These are phyloP conservation scores for Ustilago trichophora DNA, from an alignment of 1,284 basidiomycete genomes.

Conservation along the genomic window DNA sequence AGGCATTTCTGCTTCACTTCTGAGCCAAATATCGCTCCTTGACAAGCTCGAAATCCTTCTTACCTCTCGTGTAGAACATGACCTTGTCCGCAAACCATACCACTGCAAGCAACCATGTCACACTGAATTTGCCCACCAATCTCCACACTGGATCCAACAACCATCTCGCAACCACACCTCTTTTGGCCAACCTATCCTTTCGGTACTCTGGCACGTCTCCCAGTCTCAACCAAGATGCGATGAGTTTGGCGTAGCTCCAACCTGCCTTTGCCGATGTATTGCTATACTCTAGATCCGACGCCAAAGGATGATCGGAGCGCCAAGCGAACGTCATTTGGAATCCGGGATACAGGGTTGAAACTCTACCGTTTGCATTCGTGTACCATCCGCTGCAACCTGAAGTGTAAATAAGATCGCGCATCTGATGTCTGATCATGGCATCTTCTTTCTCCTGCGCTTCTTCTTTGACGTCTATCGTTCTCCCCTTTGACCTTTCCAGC, in stretches of 20 bases:
- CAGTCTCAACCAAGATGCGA: conserved; percentile 12
- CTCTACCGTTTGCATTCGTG: conserved; percentile 22
- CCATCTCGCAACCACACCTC: neutral
- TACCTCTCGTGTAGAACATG: conserved; percentile 18
- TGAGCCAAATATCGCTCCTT: conserved; percentile 8
- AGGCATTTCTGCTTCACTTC: neutral
- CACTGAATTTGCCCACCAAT: neutral
- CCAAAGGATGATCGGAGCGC: conserved; percentile 28
- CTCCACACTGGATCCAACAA: neutral
- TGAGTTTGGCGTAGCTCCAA: conserved; percentile 20
- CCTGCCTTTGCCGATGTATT: conserved; percentile 4
- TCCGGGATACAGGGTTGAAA: conserved; percentile 27
- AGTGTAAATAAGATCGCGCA: conserved; percentile 36
- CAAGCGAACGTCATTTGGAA: conserved; percentile 33
- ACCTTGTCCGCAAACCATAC: conserved; percentile 16
- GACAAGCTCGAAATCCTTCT: conserved; percentile 11
- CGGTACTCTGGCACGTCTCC: conserved; percentile 36
- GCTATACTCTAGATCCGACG: conserved; percentile 14
- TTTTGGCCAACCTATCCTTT: neutral
- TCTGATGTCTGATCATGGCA: conserved; percentile 26
- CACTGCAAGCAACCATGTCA: conserved; percentile 6
- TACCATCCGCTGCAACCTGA: conserved; percentile 45
- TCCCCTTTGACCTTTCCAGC: conserved; percentile 8
- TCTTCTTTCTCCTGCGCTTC: conserved; percentile 42
- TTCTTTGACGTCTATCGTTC: conserved; percentile 17